These are phyloP conservation scores for Leptographium flavum DNA, from an alignment of 2,329 filamentous ascomycete genomes.

Conservation along the genomic window DNA sequence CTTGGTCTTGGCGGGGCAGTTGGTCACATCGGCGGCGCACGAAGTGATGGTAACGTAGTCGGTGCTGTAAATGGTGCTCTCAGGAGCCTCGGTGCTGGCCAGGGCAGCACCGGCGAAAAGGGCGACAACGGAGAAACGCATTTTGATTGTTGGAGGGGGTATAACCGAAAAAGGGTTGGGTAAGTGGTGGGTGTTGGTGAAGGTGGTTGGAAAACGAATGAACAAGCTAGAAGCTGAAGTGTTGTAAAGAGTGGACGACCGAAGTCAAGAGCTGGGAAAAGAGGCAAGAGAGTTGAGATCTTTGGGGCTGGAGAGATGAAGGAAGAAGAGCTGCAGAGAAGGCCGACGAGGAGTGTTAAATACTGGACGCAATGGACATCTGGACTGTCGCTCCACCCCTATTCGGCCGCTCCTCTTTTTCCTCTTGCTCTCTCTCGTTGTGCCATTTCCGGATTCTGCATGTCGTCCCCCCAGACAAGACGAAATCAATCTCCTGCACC, in stretches of 20 bases:
- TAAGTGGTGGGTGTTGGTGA: conserved; percentile 7
- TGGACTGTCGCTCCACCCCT: neutral
- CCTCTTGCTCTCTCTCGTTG: neutral
- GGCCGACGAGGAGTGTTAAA: conserved; percentile 18
- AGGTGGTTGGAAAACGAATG: conserved; percentile 13
- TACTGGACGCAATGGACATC: conserved; percentile 9
- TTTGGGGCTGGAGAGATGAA: conserved; percentile 21
- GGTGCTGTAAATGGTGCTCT: conserved; percentile 39
- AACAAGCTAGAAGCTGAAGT: conserved; percentile 5
- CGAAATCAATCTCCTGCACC: conserved; percentile 6
- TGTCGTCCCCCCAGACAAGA: too few species aligned
- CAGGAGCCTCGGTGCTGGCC: conserved; percentile 14
- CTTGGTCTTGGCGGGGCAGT: conserved; percentile 28
- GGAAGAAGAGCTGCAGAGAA: conserved; percentile 9
- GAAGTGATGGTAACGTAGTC: conserved; percentile 47
- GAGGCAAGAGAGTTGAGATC: conserved; percentile 17
- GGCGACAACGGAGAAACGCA: conserved; percentile 44
- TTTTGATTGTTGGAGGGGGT: conserved; percentile 30
- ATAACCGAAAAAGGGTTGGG: conserved; percentile 8
- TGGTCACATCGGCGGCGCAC: conserved; percentile 36
- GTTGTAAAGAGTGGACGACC: conserved; percentile 25
- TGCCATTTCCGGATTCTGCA: too few species aligned
- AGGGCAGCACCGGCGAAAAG: conserved; percentile 32
- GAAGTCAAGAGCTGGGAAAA: conserved; percentile 22
- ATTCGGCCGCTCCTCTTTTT: neutral